These are phyloP conservation scores for Leucaena leucocephala DNA, from an alignment of 306 rosid genomes.

Conservation along the genomic window DNA sequence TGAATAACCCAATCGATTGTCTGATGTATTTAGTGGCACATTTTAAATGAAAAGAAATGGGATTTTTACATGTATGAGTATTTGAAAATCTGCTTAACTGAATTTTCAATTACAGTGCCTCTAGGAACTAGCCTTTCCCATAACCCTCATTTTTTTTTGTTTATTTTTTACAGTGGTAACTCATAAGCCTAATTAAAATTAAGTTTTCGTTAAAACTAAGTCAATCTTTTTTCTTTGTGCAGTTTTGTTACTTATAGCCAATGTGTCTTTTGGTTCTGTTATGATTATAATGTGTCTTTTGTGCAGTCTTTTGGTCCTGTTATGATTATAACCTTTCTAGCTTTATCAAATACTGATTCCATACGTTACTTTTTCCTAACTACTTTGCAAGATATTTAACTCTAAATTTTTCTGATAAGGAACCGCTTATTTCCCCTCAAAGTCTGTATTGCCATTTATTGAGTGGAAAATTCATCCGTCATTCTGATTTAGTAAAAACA, in stretches of 20 bases:
- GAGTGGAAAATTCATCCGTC: background rate
- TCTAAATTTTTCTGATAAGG: background rate
- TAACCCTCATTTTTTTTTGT: background rate
- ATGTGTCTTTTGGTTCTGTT: background rate
- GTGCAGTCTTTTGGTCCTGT: background rate
- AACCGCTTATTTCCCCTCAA: background rate
- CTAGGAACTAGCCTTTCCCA: background rate
- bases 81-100: background rate
- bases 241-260: background rate
- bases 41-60: background rate
- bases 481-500: background rate
- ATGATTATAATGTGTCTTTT: background rate
- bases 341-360: background rate
- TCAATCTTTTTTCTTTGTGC: background rate
- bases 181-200: conserved; percentile 5
- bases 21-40: background rate
- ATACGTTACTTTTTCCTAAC: background rate
- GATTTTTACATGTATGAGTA: background rate
- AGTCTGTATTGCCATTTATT: background rate
- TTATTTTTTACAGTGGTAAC: background rate
- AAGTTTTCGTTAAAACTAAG: background rate
- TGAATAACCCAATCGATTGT: background rate
- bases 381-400: background rate
- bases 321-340: background rate
- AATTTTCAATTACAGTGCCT: background rate